A percentile compares a stretch with the other conserved stretches of the same genome.
Conservation (phyloP, 768 basidiomycete species). For the Auricularia cornea region DNA sequence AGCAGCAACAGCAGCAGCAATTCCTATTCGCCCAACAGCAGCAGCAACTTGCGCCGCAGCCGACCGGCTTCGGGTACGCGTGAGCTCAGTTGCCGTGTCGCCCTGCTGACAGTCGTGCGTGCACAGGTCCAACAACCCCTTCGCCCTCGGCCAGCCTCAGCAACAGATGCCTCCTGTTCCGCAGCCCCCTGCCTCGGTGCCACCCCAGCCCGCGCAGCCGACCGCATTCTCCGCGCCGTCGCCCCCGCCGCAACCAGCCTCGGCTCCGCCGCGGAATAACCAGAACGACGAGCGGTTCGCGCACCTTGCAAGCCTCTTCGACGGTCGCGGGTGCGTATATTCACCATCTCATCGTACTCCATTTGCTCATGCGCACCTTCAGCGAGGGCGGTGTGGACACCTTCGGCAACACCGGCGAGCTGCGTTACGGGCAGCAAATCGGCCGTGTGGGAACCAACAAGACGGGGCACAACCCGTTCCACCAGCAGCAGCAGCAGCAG, state of each 20-base stretch:
- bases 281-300: conserved; percentile 59
- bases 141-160: conserved; percentile 44
- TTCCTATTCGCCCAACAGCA: conserved; percentile 38
- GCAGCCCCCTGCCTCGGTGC: conserved; percentile 27
- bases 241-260: conserved; percentile 6
- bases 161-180: conserved; percentile 30
- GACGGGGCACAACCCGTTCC: conserved; percentile 60
- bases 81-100: conserved; percentile 15
- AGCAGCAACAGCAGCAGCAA: conserved; percentile 30
- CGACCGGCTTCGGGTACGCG: conserved; percentile 65
- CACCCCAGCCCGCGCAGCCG: conserved; percentile 21
- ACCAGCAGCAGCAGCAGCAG: conserved; percentile 48
- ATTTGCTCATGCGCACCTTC: background rate
- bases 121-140: conserved; percentile 88
- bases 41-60: conserved; percentile 43
- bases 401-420: conserved; percentile 79
- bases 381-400: conserved; percentile 89
- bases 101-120: conserved; percentile 20
- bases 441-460: conserved; percentile 27
- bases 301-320: conserved; percentile 73
- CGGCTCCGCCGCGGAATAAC: conserved; percentile 29
- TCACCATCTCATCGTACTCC: background rate
- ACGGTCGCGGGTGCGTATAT: conserved; percentile 39
- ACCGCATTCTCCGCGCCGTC: background rate
- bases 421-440: conserved; percentile 57